Conservation (phyloP, 345 rosid species). For the Syzygium oleosum region DNA sequence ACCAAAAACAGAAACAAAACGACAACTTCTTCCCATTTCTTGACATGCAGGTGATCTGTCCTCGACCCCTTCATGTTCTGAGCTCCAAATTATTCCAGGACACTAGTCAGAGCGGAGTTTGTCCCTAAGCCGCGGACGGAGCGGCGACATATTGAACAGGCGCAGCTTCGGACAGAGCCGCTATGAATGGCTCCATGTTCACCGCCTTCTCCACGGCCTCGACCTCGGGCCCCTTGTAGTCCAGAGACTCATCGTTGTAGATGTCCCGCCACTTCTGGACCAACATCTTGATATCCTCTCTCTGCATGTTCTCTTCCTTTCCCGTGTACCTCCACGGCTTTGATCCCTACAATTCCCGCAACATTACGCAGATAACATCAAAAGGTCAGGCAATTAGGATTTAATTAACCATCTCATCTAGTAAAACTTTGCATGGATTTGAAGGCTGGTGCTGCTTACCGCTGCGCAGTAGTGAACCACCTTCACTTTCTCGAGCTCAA, state of each 20-base stretch:
- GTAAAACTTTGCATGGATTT: neutral
- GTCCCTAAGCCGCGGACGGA: conserved; percentile 56
- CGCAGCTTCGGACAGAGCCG: conserved; percentile 45
- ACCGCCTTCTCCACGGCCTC: conserved; percentile 8
- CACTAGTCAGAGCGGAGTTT: neutral
- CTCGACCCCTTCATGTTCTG: neutral
- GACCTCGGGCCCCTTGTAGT: conserved; percentile 17
- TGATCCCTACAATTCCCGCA: conserved; percentile 36
- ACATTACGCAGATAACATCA: neutral
- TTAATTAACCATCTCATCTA: neutral
- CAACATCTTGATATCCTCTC: conserved; percentile 69
- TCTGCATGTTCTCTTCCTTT: conserved; percentile 62
- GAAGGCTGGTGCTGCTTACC: conserved; percentile 20
- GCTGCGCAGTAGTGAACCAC: conserved; percentile 88
- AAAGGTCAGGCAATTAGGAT: neutral
- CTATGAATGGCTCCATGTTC: conserved; percentile 26
- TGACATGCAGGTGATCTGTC: neutral
- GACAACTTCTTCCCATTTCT: neutral
- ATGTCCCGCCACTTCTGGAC: conserved; percentile 79
- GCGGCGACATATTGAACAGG: conserved; percentile 36
- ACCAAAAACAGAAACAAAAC: neutral
- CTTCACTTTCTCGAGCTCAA: conserved; percentile 53
- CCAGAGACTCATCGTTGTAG: conserved; percentile 61
- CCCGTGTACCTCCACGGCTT: conserved; percentile 98
- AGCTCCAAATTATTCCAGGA: neutral